A percentile compares a stretch with the other conserved stretches of the same genome.
phyloP scores from a whole-genome alignment of 108 stramenopile species.

The Fistulifera pelliculosa region DNA sequence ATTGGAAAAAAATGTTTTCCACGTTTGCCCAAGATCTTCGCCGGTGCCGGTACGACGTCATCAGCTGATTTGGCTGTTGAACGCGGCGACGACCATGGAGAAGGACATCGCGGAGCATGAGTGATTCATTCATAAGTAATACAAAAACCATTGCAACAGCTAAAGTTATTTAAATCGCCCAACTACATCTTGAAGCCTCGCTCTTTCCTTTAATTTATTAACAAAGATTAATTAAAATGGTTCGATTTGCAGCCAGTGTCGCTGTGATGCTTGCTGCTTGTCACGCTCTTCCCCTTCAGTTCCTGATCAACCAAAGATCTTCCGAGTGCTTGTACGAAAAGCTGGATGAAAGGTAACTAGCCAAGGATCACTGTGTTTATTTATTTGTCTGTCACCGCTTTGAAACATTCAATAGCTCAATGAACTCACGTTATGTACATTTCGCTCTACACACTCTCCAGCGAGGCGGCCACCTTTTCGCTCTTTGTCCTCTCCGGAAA shows the following conservation, averaged over 20 bases:
- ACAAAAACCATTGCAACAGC: no score
- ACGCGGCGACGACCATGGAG: no score
- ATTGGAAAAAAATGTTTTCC: no score
- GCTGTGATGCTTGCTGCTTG: no score
- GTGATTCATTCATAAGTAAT: no score
- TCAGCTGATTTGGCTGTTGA: no score
- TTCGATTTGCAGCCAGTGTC: neutral
- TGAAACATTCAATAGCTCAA: constrained; percentile 15
- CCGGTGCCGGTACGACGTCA: no score
- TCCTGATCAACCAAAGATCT: constrained; percentile 25
- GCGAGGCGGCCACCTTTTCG: constrained; percentile 49
- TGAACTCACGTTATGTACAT: neutral
- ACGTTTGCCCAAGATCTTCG: no score
- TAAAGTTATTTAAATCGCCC: no score
- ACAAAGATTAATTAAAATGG: neutral
- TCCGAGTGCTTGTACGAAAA: constrained; percentile 42
- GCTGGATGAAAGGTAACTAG: constrained; percentile 26
- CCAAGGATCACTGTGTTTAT: neutral
- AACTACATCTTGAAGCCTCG: no score
- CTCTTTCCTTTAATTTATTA: no score
- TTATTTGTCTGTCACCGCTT: neutral
- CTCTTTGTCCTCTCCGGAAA: constrained; percentile 53
- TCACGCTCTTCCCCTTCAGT: constrained; percentile 29
- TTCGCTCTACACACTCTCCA: neutral
- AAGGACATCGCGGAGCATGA: no score